These are phyloP conservation scores for Monilinia fructigena DNA, from an alignment of 2,329 filamentous ascomycete genomes.

Conservation along the genomic window DNA sequence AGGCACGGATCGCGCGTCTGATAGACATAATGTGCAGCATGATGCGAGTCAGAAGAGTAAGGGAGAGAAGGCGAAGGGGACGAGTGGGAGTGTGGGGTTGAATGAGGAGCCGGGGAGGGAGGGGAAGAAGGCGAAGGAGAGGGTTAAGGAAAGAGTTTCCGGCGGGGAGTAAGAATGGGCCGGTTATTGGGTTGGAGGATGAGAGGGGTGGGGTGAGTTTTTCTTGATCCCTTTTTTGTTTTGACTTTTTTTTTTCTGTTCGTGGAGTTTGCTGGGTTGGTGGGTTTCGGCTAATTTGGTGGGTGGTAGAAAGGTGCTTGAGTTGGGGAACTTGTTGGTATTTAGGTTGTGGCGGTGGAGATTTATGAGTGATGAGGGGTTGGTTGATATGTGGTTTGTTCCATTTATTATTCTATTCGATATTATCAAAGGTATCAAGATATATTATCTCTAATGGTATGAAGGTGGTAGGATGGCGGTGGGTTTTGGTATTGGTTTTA, in stretches of 20 bases:
- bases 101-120: background rate
- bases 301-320: conserved; percentile 6
- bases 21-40: conserved; percentile 12
- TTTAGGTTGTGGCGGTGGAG: background rate
- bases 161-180: background rate
- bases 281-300: background rate
- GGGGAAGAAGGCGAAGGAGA: background rate
- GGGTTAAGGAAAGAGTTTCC: conserved; percentile 16
- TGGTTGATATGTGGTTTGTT: too few relatives aligned
- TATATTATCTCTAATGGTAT: too few relatives aligned
- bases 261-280: background rate
- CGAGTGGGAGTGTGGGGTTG: background rate
- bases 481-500: too few relatives aligned
- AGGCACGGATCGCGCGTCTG: background rate
- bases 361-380: background rate
- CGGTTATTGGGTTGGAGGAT: conserved; percentile 22
- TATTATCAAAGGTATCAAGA: too few relatives aligned
- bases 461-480: too few relatives aligned
- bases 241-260: background rate
- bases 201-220: conserved; percentile 22
- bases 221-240: background rate
- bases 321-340: too few relatives aligned
- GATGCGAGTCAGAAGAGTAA: background rate
- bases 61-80: background rate
- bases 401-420: too few relatives aligned